These are phyloP conservation scores for Chlamydomonas incerta DNA, from an alignment of 139 green algal species.

Conservation along the genomic window DNA sequence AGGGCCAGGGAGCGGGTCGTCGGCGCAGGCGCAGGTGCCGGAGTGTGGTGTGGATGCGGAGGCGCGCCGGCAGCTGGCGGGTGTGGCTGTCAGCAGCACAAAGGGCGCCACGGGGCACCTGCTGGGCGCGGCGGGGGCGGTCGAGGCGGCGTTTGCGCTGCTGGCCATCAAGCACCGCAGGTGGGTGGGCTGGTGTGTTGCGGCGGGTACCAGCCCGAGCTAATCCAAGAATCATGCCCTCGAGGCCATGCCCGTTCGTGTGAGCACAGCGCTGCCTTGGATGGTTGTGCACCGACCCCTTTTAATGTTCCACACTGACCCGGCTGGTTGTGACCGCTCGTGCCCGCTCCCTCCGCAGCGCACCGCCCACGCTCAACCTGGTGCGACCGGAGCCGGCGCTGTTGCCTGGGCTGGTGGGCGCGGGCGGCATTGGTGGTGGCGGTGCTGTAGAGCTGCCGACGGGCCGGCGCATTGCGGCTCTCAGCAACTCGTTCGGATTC, in stretches of 20 bases:
- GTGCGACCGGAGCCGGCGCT: slow-evolving; percentile 63
- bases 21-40: too few species aligned
- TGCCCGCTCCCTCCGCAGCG: not conserved
- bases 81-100: slow-evolving; percentile 81
- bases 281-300: too few species aligned
- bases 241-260: too few species aligned
- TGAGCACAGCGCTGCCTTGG: too few species aligned
- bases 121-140: slow-evolving; percentile 92
- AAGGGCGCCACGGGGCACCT: slow-evolving; percentile 95
- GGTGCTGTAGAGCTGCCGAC: slow-evolving; percentile 14
- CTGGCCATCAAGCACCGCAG: slow-evolving; percentile 73
- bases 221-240: too few species aligned
- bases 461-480: slow-evolving; percentile 56
- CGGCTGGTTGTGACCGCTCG: too few species aligned
- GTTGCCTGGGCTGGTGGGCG: slow-evolving; percentile 56
- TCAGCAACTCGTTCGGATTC: slow-evolving; percentile 97
- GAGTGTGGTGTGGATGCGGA: too few species aligned
- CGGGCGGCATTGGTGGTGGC: too few species aligned
- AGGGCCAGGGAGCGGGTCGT: too few species aligned
- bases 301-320: too few species aligned
- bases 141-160: slow-evolving; percentile 84
- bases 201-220: too few species aligned
- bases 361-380: slow-evolving; percentile 89
- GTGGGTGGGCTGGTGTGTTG: too few species aligned
- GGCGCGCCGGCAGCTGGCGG: not conserved